Evolutionary conservation across 441 rosid genomes (phyloP).

Genomic region (Croton laevigatus): DNA sequence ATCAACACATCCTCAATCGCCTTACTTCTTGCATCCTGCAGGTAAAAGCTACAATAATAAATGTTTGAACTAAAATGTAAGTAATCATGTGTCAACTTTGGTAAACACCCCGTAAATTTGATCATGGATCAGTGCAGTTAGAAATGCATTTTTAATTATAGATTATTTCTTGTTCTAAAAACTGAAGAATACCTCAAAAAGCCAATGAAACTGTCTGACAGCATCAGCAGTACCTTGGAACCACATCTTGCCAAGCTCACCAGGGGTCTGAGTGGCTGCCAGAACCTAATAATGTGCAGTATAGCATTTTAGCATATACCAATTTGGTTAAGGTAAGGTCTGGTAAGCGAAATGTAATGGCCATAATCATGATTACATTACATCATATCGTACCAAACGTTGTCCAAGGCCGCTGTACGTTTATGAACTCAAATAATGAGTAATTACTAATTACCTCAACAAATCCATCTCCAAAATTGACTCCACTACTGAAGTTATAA

Average conservation of each 20-base stretch:
- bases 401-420: too few species aligned
- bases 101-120: too few species aligned
- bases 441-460: slow-evolving; percentile 55
- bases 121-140: too few species aligned
- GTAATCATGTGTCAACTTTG: too few species aligned
- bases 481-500: slow-evolving; percentile 65
- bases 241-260: slow-evolving; percentile 84
- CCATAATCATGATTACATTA: too few species aligned
- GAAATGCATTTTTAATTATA: too few species aligned
- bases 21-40: slow-evolving; percentile 70
- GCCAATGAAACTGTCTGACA: slow-evolving; percentile 94
- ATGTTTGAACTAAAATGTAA: too few species aligned
- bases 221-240: slow-evolving; percentile 97
- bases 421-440: background rate
- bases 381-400: too few species aligned
- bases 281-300: slow-evolving; percentile 44
- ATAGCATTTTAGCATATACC: too few species aligned
- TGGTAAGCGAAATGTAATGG: too few species aligned
- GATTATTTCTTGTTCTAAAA: background rate
- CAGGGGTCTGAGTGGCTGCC: slow-evolving; percentile 98
- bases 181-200: slow-evolving; percentile 57
- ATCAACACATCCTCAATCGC: slow-evolving; percentile 88
- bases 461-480: slow-evolving; percentile 76
- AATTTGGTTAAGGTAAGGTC: too few species aligned
- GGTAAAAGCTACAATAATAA: background rate